phyloP scores from a whole-genome alignment of 2,329 filamentous ascomycete genomes.

The Coniochaeta pulveracea region DNA sequence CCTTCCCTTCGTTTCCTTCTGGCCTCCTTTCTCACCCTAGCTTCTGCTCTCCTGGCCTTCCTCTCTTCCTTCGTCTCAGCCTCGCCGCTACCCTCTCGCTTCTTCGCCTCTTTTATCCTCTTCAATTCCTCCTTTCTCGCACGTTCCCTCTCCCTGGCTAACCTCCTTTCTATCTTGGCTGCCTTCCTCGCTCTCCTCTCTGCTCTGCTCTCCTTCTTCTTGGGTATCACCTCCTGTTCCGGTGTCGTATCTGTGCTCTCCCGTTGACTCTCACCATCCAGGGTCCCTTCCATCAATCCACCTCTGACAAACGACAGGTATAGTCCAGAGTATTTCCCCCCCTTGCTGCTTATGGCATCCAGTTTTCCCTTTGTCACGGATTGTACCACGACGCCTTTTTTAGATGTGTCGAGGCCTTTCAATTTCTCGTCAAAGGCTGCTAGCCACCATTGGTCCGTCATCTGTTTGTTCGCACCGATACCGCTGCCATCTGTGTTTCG shows the following conservation, averaged over 20 bases:
- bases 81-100: constrained; percentile 11
- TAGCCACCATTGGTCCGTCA: constrained; percentile 90
- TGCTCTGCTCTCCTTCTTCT: constrained; percentile 11
- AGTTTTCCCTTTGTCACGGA: constrained; percentile 40
- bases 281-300: constrained; percentile 63
- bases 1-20: constrained; percentile 16
- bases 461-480: constrained; percentile 63
- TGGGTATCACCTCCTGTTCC: background rate
- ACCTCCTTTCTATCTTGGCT: background rate
- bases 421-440: constrained; percentile 87
- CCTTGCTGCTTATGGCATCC: constrained; percentile 44
- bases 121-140: constrained; percentile 6
- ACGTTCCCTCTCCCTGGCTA: background rate
- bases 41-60: constrained; percentile 10
- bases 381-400: constrained; percentile 44
- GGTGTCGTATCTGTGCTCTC: background rate
- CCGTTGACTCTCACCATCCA: constrained; percentile 20
- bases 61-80: constrained; percentile 8
- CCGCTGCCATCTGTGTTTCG: constrained; percentile 74
- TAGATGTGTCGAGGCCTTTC: constrained; percentile 60
- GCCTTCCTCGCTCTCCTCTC: constrained; percentile 1
- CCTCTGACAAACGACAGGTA: constrained; percentile 82
- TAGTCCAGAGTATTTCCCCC: constrained; percentile 52
- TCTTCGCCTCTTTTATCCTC: constrained; percentile 14
- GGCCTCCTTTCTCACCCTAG: constrained; percentile 13